Percentiles rank a stretch among this genome's conserved stretches.
Evolutionary conservation across 2,329 filamentous ascomycete species (phyloP).

Genomic region (Ascomycota sp.): DNA sequence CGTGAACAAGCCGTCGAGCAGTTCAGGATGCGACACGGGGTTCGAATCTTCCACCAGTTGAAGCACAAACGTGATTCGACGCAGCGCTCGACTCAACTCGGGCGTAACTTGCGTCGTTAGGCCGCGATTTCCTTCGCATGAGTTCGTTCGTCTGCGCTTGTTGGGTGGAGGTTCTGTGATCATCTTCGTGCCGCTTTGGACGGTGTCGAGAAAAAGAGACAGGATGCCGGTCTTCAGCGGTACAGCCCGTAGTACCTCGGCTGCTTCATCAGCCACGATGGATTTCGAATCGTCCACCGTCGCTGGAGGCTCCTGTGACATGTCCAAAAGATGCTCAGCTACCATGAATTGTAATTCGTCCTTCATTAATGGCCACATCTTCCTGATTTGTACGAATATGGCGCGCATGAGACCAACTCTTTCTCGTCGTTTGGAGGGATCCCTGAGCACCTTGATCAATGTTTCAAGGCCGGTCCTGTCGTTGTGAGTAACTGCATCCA

Average conservation of each 20-base stretch:
- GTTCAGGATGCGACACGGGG: constrained; percentile 52
- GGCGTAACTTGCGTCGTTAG: constrained; percentile 40
- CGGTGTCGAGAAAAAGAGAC: constrained; percentile 47
- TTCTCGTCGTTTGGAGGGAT: constrained; percentile 16
- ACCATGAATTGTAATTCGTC: constrained; percentile 36
- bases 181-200: constrained; percentile 55
- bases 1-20: constrained; percentile 64
- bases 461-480: constrained; percentile 30
- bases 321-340: constrained; percentile 40
- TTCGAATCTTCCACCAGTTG: constrained; percentile 71
- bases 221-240: constrained; percentile 56
- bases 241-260: constrained; percentile 52
- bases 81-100: constrained; percentile 46
- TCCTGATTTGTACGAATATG: constrained; percentile 47
- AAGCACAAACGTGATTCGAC: constrained; percentile 66
- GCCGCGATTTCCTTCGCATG: constrained; percentile 42
- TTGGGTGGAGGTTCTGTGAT: constrained; percentile 51
- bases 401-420: constrained; percentile 34
- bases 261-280: constrained; percentile 35
- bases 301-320: constrained; percentile 27
- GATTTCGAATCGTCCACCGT: constrained; percentile 12
- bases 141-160: constrained; percentile 63
- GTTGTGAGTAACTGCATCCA: constrained; percentile 32
- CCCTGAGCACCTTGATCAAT: constrained; percentile 26
- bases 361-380: constrained; percentile 56